These are phyloP conservation scores for Rhizopogon rudus DNA, from an alignment of 768 basidiomycete species.

Conservation along the genomic window DNA sequence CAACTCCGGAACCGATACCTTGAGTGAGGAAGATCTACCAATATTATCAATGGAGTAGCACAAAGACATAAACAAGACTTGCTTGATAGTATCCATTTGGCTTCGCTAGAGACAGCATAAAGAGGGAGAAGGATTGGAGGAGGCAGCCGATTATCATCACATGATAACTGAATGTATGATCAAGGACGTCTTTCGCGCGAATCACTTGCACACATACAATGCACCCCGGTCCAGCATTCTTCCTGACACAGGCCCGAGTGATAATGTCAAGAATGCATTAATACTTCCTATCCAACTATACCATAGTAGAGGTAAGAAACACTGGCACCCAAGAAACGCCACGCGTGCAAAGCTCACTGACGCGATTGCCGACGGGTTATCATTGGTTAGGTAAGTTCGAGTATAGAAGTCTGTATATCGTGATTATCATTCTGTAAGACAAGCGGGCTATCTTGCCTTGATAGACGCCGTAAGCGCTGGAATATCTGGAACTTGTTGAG, in stretches of 20 bases:
- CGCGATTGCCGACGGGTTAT: slow-evolving; percentile 33
- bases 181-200: background rate
- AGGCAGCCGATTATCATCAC: slow-evolving; percentile 40
- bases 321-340: background rate
- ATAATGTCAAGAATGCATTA: slow-evolving; percentile 39
- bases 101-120: slow-evolving; percentile 40
- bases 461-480: slow-evolving; percentile 35
- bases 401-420: slow-evolving; percentile 32
- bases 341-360: slow-evolving; percentile 8
- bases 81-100: slow-evolving; percentile 34
- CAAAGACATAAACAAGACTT: background rate
- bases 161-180: slow-evolving; percentile 27
- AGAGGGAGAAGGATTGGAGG: slow-evolving; percentile 37
- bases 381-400: slow-evolving; percentile 28
- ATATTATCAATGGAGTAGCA: background rate
- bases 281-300: slow-evolving; percentile 44
- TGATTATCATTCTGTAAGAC: background rate
- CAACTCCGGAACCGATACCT: slow-evolving; percentile 28
- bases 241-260: slow-evolving; percentile 42
- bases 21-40: slow-evolving; percentile 40
- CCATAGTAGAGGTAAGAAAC: background rate
- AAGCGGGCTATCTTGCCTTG: slow-evolving; percentile 22
- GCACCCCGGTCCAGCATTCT: slow-evolving; percentile 48
- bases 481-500: slow-evolving; percentile 18
- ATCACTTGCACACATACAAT: slow-evolving; percentile 29